phyloP scores from a whole-genome alignment of 2,329 filamentous ascomycete species.

The Colletotrichum sp. region DNA sequence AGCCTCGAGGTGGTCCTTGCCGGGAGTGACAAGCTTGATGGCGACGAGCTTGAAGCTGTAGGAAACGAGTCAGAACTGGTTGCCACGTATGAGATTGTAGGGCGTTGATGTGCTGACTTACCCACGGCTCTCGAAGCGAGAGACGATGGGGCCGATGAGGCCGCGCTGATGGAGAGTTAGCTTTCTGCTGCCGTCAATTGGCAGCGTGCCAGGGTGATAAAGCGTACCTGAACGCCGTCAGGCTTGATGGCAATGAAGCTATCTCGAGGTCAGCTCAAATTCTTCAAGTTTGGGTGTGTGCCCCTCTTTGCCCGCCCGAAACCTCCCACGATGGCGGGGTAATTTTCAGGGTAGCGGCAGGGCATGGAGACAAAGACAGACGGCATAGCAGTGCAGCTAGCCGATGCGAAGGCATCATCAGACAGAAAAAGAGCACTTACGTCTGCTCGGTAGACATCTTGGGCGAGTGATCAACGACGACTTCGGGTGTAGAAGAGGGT shows the following conservation, averaged over 20 bases:
- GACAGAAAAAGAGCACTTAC: constrained; percentile 57
- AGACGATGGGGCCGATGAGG: constrained; percentile 96
- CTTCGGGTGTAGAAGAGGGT: constrained; percentile 17
- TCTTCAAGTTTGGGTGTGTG: constrained; percentile 1
- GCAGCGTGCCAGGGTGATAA: background rate
- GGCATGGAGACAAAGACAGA: background rate
- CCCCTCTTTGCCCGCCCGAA: constrained; percentile 13
- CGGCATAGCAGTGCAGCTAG: background rate
- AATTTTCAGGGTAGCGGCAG: constrained; percentile 12
- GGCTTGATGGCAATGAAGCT: constrained; percentile 99
- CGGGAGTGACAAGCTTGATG: constrained; percentile 91
- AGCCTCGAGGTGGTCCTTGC: constrained; percentile 95
- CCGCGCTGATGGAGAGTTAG: constrained; percentile 70
- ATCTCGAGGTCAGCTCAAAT: constrained; percentile 13
- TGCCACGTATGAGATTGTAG: background rate
- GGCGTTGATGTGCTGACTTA: constrained; percentile 44
- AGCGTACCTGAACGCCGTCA: constrained; percentile 93
- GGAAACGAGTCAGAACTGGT: background rate
- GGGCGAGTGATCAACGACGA: constrained; percentile 33
- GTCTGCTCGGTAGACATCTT: constrained; percentile 86
- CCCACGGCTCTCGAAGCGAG: constrained; percentile 96
- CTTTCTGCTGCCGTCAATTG: background rate
- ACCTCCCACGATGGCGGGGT: constrained; percentile 35
- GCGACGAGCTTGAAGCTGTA: constrained; percentile 94
- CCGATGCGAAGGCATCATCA: constrained; percentile 7